phyloP scores from a whole-genome alignment of 2,329 filamentous ascomycete species.

The Pestalotiopsis sp. region DNA sequence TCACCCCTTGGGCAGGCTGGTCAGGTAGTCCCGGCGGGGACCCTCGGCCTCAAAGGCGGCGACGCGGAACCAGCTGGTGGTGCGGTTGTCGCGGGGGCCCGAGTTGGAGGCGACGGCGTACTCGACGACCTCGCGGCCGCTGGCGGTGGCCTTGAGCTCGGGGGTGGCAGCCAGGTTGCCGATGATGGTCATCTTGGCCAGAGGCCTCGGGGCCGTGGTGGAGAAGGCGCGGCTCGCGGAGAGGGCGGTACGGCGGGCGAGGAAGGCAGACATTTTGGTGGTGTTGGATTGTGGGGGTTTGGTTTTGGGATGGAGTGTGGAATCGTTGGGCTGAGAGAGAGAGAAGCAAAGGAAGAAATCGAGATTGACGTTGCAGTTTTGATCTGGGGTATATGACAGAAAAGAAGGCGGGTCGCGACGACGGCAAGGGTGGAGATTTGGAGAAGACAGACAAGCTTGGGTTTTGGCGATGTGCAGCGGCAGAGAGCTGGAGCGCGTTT shows the following conservation, averaged over 20 bases:
- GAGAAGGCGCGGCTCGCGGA: conserved; percentile 73
- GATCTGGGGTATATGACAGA: not conserved
- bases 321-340: too few species aligned
- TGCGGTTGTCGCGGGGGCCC: conserved; percentile 70
- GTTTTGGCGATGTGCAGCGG: not conserved
- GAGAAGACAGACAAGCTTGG: not conserved
- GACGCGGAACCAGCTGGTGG: conserved; percentile 85
- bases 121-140: conserved; percentile 73
- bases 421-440: not conserved
- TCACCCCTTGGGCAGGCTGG: conserved; percentile 82
- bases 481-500: not conserved
- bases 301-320: not conserved
- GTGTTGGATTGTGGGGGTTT: not conserved
- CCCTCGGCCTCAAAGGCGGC: conserved; percentile 72
- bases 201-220: conserved; percentile 63
- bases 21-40: conserved; percentile 69
- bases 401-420: not conserved
- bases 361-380: not conserved
- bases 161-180: conserved; percentile 82
- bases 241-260: conserved; percentile 54
- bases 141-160: conserved; percentile 71
- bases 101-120: conserved; percentile 75
- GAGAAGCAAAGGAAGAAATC: not conserved
- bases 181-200: conserved; percentile 84
- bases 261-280: conserved; percentile 46